phyloP scores from a whole-genome alignment of 75 land plant genomes.

The Adiantum capillusveneris region DNA sequence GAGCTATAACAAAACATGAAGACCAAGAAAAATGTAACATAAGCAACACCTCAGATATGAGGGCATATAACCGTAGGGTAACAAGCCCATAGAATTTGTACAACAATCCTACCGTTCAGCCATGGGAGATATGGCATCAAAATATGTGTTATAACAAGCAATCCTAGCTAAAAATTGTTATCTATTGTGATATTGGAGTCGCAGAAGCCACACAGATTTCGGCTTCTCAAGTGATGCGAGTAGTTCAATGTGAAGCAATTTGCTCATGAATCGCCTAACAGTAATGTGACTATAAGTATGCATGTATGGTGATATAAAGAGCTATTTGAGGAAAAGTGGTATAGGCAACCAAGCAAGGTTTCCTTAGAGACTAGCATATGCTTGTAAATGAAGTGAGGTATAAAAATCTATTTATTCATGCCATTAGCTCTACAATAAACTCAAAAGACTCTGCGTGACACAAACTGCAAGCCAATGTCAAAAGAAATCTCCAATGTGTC shows the following conservation, averaged over 20 bases:
- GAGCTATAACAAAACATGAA: too few species aligned
- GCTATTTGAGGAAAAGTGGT: neutral
- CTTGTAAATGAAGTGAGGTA: too few species aligned
- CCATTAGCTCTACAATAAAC: neutral
- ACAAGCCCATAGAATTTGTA: constrained; percentile 69
- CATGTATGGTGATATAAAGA: too few species aligned
- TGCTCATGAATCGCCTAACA: neutral
- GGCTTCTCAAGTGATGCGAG: neutral
- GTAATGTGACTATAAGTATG: neutral
- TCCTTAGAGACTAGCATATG: too few species aligned
- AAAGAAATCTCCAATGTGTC: too few species aligned
- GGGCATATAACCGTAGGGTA: constrained; percentile 65
- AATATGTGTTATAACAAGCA: too few species aligned
- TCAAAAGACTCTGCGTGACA: too few species aligned
- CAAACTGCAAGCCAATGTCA: neutral
- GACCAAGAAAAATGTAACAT: too few species aligned
- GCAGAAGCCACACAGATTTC: neutral
- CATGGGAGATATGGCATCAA: neutral
- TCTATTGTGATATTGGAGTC: neutral
- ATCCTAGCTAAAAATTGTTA: too few species aligned
- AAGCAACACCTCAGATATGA: constrained; percentile 55
- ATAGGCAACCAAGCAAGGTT: neutral
- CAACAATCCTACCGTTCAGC: constrained; percentile 33
- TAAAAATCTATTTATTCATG: too few species aligned
- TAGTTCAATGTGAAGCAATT: too few species aligned